Evolutionary conservation across 805 yeast genomes (phyloP).

Genomic region (Lachancea meyersii): DNA sequence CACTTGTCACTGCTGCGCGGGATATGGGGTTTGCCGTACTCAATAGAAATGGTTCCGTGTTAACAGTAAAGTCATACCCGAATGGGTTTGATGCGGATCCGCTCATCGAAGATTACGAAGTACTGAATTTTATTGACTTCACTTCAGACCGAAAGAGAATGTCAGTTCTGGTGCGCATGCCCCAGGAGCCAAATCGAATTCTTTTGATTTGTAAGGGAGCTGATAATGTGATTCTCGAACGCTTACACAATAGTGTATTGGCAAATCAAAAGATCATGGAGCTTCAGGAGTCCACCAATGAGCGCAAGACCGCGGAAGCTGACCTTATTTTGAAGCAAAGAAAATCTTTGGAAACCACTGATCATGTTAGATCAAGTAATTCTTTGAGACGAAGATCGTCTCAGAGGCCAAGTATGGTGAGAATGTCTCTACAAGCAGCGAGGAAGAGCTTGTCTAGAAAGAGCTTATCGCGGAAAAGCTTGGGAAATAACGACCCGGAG

Average conservation of each 20-base stretch:
- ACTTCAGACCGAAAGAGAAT: conserved; percentile 85
- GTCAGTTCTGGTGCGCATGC: conserved; percentile 79
- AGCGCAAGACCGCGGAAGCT: conserved; percentile 74
- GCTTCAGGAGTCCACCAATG: conserved; percentile 47
- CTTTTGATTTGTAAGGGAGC: conserved; percentile 92
- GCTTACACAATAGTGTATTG: conserved; percentile 49
- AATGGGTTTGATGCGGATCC: conserved; percentile 67
- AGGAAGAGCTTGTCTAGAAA: conserved; percentile 27
- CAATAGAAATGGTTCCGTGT: conserved; percentile 53
- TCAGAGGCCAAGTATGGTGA: conserved; percentile 22
- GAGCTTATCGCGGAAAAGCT: conserved; percentile 15
- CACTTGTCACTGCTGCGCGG: conserved; percentile 88
- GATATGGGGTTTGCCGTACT: conserved; percentile 87
- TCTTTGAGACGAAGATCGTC: conserved; percentile 31
- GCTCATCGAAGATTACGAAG: conserved; percentile 58
- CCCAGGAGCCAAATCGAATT: conserved; percentile 54
- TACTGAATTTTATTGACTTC: conserved; percentile 80
- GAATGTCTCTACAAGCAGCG: conserved; percentile 29
- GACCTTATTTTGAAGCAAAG: conserved; percentile 58
- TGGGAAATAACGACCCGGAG: conserved; percentile 20
- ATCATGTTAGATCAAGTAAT: conserved; percentile 28
- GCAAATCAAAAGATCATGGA: conserved; percentile 65
- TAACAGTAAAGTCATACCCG: conserved; percentile 76
- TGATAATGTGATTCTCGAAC: conserved; percentile 79
- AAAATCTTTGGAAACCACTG: conserved; percentile 37